These are phyloP conservation scores for Jasminum sambac DNA, from an alignment of 257 asterid species.

Conservation along the genomic window DNA sequence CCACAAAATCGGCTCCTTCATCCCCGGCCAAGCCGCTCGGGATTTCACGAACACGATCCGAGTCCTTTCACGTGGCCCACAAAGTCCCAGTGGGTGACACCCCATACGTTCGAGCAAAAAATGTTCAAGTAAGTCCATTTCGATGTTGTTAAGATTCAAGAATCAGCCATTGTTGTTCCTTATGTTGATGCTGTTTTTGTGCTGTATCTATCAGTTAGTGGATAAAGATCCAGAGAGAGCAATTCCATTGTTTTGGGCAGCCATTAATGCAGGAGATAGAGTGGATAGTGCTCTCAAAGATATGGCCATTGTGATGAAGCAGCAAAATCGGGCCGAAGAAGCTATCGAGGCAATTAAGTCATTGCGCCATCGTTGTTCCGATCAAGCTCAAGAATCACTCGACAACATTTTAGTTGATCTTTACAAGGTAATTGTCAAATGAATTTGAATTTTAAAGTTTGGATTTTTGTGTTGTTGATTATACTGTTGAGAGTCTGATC, in stretches of 20 bases:
- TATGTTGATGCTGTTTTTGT: no score
- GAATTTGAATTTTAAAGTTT: no score
- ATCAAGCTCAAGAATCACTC: constrained; percentile 96
- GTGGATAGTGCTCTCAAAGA: constrained; percentile 98
- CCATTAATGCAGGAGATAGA: constrained; percentile 96
- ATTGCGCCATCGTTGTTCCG: constrained; percentile 77
- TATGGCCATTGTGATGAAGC: constrained; percentile 99
- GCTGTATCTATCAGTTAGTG: constrained; percentile 48
- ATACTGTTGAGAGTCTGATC: no score
- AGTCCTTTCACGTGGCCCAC: constrained; percentile 70
- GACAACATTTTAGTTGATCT: constrained; percentile 89
- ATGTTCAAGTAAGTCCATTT: constrained; percentile 67
- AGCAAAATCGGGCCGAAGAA: constrained; percentile 93
- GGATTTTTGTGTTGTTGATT: no score
- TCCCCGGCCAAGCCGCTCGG: constrained; percentile 93
- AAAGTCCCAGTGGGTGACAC: constrained; percentile 93
- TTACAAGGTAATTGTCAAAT: constrained; percentile 54
- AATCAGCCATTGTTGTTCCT: neutral
- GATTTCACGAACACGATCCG: constrained; percentile 68
- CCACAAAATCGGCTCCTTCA: constrained; percentile 85
- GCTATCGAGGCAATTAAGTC: constrained; percentile 95
- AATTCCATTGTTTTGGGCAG: constrained; percentile 93
- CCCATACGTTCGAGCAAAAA: constrained; percentile 92
- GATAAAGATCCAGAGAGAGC: constrained; percentile 98
- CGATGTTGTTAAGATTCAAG: neutral